phyloP scores from a whole-genome alignment of 441 rosid genomes.

The California macrophylla region DNA sequence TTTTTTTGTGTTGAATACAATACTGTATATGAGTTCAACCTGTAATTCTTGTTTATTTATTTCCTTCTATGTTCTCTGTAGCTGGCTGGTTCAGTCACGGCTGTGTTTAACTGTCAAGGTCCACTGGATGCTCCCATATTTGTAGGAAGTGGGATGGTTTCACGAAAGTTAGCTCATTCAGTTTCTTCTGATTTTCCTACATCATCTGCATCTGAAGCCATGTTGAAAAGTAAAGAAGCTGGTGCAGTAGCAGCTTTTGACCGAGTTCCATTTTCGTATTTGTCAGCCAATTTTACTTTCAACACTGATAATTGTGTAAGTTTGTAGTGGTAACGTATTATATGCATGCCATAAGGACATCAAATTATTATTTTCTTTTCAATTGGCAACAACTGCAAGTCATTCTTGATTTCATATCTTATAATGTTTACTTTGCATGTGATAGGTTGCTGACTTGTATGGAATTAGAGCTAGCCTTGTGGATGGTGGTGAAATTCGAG shows the following conservation, averaged over 20 bases:
- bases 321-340: constrained; percentile 15
- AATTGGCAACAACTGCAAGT: background rate
- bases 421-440: constrained; percentile 19
- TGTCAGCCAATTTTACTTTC: constrained; percentile 97
- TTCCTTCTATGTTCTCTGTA: constrained; percentile 31
- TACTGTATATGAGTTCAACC: constrained; percentile 11
- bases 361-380: background rate
- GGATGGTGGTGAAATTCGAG: constrained; percentile 99
- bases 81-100: constrained; percentile 97
- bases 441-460: constrained; percentile 89
- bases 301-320: constrained; percentile 94
- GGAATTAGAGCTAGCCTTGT: constrained; percentile 99
- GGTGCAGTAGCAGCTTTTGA: constrained; percentile 99
- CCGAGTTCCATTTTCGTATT: constrained; percentile 92
- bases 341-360: constrained; percentile 3
- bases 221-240: constrained; percentile 88
- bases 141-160: constrained; percentile 96
- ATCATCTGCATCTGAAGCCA: constrained; percentile 76
- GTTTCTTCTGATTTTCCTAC: constrained; percentile 47
- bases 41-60: constrained; percentile 9
- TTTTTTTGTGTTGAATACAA: constrained; percentile 3
- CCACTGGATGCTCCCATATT: constrained; percentile 93
- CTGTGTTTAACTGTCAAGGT: constrained; percentile 98
- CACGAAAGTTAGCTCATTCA: constrained; percentile 73
- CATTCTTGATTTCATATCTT: constrained; percentile 4